Evolutionary conservation across 2,329 filamentous ascomycete species (phyloP).

Genomic region (Podosphaera fusca): DNA sequence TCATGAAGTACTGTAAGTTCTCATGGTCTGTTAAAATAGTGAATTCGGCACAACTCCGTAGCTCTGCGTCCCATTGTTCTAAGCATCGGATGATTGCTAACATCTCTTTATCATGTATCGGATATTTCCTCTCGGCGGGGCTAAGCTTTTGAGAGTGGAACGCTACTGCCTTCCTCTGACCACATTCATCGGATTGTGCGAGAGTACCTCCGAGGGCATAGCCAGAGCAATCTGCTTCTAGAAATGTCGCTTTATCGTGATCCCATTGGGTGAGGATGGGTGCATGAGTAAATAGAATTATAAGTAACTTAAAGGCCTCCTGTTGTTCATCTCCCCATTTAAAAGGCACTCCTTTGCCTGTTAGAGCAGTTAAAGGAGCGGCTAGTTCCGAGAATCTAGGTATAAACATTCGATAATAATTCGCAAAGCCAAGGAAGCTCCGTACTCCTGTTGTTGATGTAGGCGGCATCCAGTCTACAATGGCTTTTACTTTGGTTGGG

Average conservation of each 20-base stretch:
- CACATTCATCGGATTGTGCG: background rate
- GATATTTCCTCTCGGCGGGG: background rate
- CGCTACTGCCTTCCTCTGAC: no score
- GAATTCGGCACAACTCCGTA: background rate
- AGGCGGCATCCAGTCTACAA: background rate
- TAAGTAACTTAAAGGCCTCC: background rate
- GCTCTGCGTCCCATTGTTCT: background rate
- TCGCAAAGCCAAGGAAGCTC: background rate
- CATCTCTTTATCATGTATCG: background rate
- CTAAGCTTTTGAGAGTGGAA: background rate
- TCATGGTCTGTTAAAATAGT: background rate
- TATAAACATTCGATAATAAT: background rate
- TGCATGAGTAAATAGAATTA: background rate
- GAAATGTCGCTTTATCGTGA: background rate
- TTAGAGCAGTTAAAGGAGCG: background rate
- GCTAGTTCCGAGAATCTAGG: background rate
- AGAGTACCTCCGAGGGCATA: background rate
- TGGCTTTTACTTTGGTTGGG: background rate
- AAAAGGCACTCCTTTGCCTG: background rate
- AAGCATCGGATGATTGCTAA: background rate
- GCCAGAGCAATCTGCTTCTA: background rate
- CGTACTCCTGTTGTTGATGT: background rate
- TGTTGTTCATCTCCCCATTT: background rate
- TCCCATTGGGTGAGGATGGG: background rate
- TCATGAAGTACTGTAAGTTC: background rate